Evolutionary conservation across 2,329 filamentous ascomycete genomes (phyloP).

Genomic region (Fusarium floridanum): DNA sequence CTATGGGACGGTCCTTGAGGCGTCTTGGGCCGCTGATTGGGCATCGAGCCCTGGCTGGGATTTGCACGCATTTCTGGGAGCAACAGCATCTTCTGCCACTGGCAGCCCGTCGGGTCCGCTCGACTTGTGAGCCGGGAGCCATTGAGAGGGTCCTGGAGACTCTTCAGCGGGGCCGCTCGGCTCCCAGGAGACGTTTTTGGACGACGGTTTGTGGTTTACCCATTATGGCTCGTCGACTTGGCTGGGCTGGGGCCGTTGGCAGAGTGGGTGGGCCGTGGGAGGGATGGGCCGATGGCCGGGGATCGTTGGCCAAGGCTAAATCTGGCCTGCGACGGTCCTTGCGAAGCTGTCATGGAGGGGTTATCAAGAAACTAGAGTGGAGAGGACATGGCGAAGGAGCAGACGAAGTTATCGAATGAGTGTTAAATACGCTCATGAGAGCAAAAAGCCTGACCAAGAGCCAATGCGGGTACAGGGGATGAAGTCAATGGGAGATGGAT

Average conservation of each 20-base stretch:
- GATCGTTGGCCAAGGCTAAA: constrained; percentile 34
- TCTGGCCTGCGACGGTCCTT: constrained; percentile 21
- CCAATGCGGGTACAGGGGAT: constrained; percentile 41
- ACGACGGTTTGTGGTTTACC: constrained; percentile 27
- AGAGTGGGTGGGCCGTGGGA: constrained; percentile 44
- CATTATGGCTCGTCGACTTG: neutral
- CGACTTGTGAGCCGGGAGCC: constrained; percentile 25
- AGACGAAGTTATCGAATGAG: constrained; percentile 21
- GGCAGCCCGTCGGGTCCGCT: constrained; percentile 27
- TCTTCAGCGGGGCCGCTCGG: constrained; percentile 35
- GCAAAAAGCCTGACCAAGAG: constrained; percentile 40
- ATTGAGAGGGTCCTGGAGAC: constrained; percentile 29
- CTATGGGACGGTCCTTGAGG: constrained; percentile 47
- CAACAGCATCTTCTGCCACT: constrained; percentile 22
- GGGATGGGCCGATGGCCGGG: constrained; percentile 43
- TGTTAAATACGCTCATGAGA: constrained; percentile 7
- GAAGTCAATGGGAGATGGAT: constrained; percentile 15
- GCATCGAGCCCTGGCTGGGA: constrained; percentile 47
- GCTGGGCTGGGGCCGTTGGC: constrained; percentile 33
- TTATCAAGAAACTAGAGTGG: constrained; percentile 31
- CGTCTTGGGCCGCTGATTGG: constrained; percentile 52
- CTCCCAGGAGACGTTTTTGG: constrained; percentile 23
- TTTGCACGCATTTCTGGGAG: constrained; percentile 41
- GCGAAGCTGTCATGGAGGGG: constrained; percentile 19
- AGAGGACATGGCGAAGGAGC: constrained; percentile 18